These are phyloP conservation scores for Cynanchum wilfordii DNA, from an alignment of 257 asterid species.

Conservation along the genomic window DNA sequence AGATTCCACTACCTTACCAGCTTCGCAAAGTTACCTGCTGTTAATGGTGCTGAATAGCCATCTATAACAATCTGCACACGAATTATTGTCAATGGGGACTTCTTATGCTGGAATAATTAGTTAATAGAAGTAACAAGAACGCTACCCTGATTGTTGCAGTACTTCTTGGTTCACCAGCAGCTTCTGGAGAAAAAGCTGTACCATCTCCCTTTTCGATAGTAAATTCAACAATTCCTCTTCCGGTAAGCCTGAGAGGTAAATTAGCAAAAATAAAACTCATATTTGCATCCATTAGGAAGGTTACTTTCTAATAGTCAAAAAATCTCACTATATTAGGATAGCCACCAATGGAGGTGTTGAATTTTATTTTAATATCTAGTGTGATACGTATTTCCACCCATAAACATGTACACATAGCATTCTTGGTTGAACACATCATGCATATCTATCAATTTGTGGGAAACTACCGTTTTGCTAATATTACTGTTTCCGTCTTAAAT, in stretches of 20 bases:
- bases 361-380: background rate
- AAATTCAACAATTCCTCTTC: constrained; percentile 92
- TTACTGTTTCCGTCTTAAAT: background rate
- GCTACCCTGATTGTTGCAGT: constrained; percentile 59
- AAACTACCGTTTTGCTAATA: background rate
- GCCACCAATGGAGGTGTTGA: background rate
- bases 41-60: constrained; percentile 93
- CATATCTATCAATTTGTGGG: background rate
- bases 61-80: constrained; percentile 69
- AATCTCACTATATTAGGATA: background rate
- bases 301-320: background rate
- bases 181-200: constrained; percentile 74
- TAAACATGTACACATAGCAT: background rate
- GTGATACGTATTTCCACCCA: background rate
- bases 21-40: constrained; percentile 96
- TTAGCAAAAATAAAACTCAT: constrained; percentile 12
- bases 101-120: background rate
- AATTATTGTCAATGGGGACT: background rate
- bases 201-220: constrained; percentile 85
- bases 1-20: constrained; percentile 93
- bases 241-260: constrained; percentile 66
- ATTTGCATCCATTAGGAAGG: background rate
- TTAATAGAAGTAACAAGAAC: background rate
- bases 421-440: background rate
- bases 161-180: constrained; percentile 72